Evolutionary conservation across 441 rosid genomes (phyloP).

Genomic region (Breynia disticha): DNA sequence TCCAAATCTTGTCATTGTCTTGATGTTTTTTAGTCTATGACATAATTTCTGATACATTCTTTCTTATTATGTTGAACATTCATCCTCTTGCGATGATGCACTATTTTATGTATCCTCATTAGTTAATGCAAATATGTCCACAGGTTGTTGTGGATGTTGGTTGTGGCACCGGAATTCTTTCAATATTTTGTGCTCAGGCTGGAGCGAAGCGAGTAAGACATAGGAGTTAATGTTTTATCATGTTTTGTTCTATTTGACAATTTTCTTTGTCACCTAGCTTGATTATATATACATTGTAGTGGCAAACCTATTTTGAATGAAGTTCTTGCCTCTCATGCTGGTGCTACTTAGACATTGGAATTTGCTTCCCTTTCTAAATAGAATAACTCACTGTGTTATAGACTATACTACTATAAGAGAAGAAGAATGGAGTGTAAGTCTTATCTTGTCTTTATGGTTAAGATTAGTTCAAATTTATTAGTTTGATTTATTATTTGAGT

Average conservation of each 20-base stretch:
- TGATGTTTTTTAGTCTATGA: no score
- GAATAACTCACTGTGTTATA: no score
- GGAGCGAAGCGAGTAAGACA: constrained; percentile 81
- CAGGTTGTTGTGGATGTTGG: constrained; percentile 99
- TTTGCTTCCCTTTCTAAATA: not conserved
- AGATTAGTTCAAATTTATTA: no score
- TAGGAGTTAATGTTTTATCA: constrained; percentile 1
- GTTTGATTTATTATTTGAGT: no score
- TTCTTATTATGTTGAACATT: not conserved
- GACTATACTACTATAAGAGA: no score
- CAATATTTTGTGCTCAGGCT: constrained; percentile 97
- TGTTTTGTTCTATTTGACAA: not conserved
- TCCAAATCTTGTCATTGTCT: no score
- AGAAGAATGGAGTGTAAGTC: no score
- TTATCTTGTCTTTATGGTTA: no score
- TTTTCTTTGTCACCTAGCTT: no score
- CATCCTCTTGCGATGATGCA: not conserved
- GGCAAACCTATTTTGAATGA: no score
- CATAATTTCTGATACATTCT: no score
- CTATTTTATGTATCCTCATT: constrained; percentile 8
- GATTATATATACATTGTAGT: no score
- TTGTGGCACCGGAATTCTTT: constrained; percentile 96
- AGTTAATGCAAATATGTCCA: constrained; percentile 10
- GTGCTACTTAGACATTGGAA: constrained; percentile 1
- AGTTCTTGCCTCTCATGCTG: not conserved